phyloP scores from a whole-genome alignment of 306 rosid species.

The Ceratonia siliqua region DNA sequence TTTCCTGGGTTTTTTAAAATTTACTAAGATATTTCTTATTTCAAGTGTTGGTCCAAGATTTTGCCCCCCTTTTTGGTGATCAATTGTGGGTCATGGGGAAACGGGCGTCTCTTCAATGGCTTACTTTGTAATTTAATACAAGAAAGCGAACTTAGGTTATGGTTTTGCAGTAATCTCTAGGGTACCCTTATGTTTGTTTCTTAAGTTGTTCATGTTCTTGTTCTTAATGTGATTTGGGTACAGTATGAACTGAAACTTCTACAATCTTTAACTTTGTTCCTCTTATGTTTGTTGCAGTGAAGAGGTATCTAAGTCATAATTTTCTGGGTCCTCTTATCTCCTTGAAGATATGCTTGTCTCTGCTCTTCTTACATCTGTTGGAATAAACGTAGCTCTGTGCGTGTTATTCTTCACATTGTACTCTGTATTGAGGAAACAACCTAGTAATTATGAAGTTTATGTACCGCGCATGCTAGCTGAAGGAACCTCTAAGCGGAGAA shows the following conservation, averaged over 20 bases:
- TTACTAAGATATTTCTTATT: not conserved
- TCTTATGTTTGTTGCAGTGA: slow-evolving; percentile 38
- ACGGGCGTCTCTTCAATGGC: slow-evolving; percentile 11
- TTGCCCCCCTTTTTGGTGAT: not conserved
- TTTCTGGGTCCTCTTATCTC: slow-evolving; percentile 24
- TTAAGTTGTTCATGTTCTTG: not conserved
- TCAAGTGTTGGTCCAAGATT: not conserved
- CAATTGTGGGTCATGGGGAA: not conserved
- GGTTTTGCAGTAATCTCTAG: not conserved
- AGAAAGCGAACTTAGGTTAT: not conserved
- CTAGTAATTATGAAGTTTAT: slow-evolving; percentile 70
- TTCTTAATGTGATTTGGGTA: not conserved
- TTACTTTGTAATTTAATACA: slow-evolving; percentile 19
- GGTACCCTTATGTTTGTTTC: not conserved
- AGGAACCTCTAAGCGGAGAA: slow-evolving; percentile 57
- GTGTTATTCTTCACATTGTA: slow-evolving; percentile 71
- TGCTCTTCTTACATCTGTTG: slow-evolving; percentile 85
- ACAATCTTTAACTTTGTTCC: not conserved
- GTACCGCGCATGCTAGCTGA: slow-evolving; percentile 66
- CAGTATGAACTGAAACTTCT: not conserved
- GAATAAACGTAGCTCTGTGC: slow-evolving; percentile 77
- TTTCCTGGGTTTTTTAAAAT: not conserved
- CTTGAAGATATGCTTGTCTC: slow-evolving; percentile 69
- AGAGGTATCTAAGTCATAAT: not conserved
- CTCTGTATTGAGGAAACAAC: slow-evolving; percentile 81